Conservation (phyloP, 2,329 filamentous ascomycete species). For the Acephala macrosclerotiorum region DNA sequence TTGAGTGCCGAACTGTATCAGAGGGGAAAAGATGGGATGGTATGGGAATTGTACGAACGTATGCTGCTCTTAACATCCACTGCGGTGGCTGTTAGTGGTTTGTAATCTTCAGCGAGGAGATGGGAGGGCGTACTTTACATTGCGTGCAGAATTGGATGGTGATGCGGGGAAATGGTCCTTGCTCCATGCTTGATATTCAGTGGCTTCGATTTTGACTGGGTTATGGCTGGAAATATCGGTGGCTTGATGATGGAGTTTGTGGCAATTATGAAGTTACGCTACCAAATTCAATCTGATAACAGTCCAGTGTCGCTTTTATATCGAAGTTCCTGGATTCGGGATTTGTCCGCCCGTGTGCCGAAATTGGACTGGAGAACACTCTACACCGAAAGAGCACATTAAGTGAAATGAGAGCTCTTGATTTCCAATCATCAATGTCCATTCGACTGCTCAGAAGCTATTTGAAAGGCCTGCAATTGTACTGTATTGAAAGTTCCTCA, state of each 20-base stretch:
- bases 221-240: not conserved
- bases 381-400: not conserved
- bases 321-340: slow-evolving; percentile 7
- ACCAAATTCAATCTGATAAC: slow-evolving; percentile 15
- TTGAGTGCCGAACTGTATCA: slow-evolving; percentile 4
- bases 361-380: slow-evolving; percentile 8
- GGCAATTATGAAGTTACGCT: slow-evolving; percentile 1
- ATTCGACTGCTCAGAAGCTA: slow-evolving; percentile 11
- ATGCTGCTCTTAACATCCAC: slow-evolving; percentile 85
- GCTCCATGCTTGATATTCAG: slow-evolving; percentile 18
- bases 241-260: not conserved
- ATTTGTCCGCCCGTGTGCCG: not conserved
- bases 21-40: slow-evolving; percentile 14
- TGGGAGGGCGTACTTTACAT: slow-evolving; percentile 65
- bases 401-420: not conserved
- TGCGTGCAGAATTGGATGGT: slow-evolving; percentile 94
- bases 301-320: no score
- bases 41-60: slow-evolving; percentile 63
- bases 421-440: slow-evolving; percentile 9
- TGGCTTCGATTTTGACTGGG: not conserved
- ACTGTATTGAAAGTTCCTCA: slow-evolving; percentile 16
- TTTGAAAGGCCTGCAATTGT: slow-evolving; percentile 14
- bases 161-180: slow-evolving; percentile 68
- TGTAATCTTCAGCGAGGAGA: not conserved
- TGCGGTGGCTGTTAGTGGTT: not conserved